These are phyloP conservation scores for Pseudogymnoascus sp. DNA, from an alignment of 2,329 filamentous ascomycete species.

Conservation along the genomic window DNA sequence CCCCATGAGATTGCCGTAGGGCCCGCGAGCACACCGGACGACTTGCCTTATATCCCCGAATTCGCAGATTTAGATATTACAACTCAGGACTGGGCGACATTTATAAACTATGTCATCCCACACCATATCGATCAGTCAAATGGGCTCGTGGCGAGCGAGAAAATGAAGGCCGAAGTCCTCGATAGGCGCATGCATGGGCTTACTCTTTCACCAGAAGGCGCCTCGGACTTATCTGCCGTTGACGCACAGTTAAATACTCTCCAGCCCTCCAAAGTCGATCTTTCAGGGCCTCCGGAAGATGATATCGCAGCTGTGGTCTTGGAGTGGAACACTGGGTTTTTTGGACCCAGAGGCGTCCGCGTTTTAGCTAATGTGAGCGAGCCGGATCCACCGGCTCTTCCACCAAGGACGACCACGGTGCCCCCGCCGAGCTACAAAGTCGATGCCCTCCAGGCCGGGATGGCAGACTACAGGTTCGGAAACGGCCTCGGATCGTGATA, in stretches of 20 bases:
- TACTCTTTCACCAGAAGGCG: constrained; percentile 17
- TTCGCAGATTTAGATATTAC: constrained; percentile 36
- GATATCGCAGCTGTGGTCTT: constrained; percentile 37
- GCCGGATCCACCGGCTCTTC: constrained; percentile 14
- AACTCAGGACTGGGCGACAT: constrained; percentile 52
- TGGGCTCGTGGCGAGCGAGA: constrained; percentile 43
- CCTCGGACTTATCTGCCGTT: constrained; percentile 29
- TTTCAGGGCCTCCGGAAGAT: not conserved
- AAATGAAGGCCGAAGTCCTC: constrained; percentile 39
- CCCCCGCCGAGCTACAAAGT: constrained; percentile 28
- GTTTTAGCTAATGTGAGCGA: constrained; percentile 25
- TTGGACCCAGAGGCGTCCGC: constrained; percentile 42
- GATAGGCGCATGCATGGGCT: constrained; percentile 25
- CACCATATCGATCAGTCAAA: constrained; percentile 40
- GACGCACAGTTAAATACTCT: constrained; percentile 39
- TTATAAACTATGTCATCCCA: constrained; percentile 50
- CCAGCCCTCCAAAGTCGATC: constrained; percentile 20
- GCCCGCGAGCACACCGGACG: constrained; percentile 33
- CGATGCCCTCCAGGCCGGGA: not conserved
- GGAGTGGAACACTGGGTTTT: constrained; percentile 55
- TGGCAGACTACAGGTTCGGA: constrained; percentile 25
- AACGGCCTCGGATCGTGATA: constrained; percentile 22
- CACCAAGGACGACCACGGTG: constrained; percentile 13
- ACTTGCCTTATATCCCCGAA: constrained; percentile 36
- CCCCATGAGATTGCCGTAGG: constrained; percentile 33